These are phyloP conservation scores for Asterochloris sp. DNA, from an alignment of 139 green algal species.

Conservation along the genomic window DNA sequence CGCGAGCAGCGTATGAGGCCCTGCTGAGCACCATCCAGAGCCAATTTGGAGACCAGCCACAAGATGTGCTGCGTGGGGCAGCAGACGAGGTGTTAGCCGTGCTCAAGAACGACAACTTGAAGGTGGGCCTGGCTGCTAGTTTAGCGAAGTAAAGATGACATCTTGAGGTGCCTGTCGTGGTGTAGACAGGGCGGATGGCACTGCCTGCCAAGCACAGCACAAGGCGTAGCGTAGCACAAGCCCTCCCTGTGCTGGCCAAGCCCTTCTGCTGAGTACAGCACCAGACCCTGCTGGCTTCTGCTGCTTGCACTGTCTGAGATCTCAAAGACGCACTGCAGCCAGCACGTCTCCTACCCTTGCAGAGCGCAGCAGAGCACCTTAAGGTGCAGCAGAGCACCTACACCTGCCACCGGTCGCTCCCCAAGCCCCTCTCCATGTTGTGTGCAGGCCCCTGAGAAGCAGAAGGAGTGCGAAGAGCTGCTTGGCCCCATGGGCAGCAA, in stretches of 20 bases:
- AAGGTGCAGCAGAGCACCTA: too few species aligned
- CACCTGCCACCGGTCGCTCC: too few species aligned
- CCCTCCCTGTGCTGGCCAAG: too few species aligned
- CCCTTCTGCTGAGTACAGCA: too few species aligned
- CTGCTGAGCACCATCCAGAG: slow-evolving; percentile 79
- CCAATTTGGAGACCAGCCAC: slow-evolving; percentile 92
- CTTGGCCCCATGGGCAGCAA: slow-evolving; percentile 70
- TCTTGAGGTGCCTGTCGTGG: neutral
- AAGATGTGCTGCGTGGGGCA: slow-evolving; percentile 90
- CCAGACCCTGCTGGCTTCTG: too few species aligned
- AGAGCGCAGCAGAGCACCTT: too few species aligned
- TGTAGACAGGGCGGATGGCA: too few species aligned
- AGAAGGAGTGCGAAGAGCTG: slow-evolving; percentile 69
- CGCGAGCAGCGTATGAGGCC: slow-evolving; percentile 88
- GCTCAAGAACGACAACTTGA: slow-evolving; percentile 81
- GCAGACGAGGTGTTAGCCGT: slow-evolving; percentile 94
- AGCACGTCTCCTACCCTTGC: too few species aligned
- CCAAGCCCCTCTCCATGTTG: neutral
- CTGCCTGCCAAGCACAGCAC: too few species aligned
- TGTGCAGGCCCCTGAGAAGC: slow-evolving; percentile 64
- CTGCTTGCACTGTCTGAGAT: too few species aligned
- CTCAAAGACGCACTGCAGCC: too few species aligned
- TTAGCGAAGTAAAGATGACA: neutral
- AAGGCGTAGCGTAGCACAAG: too few species aligned
- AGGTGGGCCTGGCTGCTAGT: slow-evolving; percentile 14